Conservation (phyloP, 768 basidiomycete species). For the Hemileccinum impolitum region DNA sequence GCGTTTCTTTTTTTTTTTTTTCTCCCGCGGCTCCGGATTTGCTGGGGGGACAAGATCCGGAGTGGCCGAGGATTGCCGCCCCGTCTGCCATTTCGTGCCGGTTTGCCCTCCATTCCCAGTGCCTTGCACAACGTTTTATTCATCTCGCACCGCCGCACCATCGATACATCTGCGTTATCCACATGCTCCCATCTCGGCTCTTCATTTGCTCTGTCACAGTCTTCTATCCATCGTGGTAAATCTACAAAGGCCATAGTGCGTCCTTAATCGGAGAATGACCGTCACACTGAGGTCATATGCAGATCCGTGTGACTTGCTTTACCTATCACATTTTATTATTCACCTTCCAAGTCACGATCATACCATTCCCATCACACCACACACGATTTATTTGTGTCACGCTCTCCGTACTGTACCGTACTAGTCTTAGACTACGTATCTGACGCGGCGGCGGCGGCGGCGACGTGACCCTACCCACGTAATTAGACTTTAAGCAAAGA, state of each 20-base stretch:
- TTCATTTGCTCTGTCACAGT: too few relatives aligned
- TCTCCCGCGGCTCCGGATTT: slow-evolving; percentile 27
- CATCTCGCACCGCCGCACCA: slow-evolving; percentile 26
- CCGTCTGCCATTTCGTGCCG: slow-evolving; percentile 11
- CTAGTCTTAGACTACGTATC: too few relatives aligned
- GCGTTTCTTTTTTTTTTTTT: not conserved
- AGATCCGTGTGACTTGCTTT: slow-evolving; percentile 30
- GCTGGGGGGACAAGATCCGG: slow-evolving; percentile 25
- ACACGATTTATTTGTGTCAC: too few relatives aligned
- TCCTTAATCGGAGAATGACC: slow-evolving; percentile 6
- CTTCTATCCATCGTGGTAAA: not conserved
- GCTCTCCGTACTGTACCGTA: too few relatives aligned
- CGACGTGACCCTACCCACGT: slow-evolving; percentile 32
- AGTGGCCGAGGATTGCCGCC: slow-evolving; percentile 22
- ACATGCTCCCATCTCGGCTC: slow-evolving; percentile 6
- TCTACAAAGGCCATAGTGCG: too few relatives aligned
- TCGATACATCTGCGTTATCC: slow-evolving; percentile 13
- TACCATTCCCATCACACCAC: slow-evolving; percentile 18
- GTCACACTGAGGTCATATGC: slow-evolving; percentile 31
- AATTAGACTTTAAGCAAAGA: slow-evolving; percentile 38
- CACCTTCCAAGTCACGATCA: slow-evolving; percentile 22
- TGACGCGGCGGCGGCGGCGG: too few relatives aligned
- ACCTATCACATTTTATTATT: slow-evolving; percentile 1
- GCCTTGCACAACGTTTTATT: slow-evolving; percentile 32
- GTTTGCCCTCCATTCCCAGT: slow-evolving; percentile 8